Evolutionary conservation across 305 asterid genomes (phyloP), one percentile per base, ranked within the genome.

Genomic region (Ajuga reptans): DNA sequence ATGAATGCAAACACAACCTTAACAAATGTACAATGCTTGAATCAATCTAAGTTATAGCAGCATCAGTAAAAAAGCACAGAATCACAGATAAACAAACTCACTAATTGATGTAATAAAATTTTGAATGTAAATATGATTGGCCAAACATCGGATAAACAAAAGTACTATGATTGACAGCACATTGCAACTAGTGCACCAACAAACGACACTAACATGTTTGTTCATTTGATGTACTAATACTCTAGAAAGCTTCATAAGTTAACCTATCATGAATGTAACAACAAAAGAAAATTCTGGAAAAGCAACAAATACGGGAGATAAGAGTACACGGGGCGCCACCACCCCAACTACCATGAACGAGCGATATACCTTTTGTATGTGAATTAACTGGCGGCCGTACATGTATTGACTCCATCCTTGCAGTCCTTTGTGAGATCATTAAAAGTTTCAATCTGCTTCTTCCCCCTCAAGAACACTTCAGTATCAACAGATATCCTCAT

Each of bases 371-470:
- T 65, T 53, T 36, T 18, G 11, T 5, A n/a, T 41, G 52, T 9
- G 6, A 50, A 17, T 36, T 64, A 78, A 69, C 75, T 80, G 42
- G 83, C 57, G 14, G 83, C 15, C 4, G 78, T 78, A 80, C 90
- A 85, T 5, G 90, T 79, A 47, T 85, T 83, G 64, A 85, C 15
- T 31, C 90, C 90, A 55, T 85, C 90, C 78, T 83, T 85, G 79
- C 90, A 85, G 66, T 85, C 87, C 73, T 69, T 79, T 0, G 90
- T 85, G 72, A 85, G 81, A 64, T 85, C 87, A 36, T 83, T 83
- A 63, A 85, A 85, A 17, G 90, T 85, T 79, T 85, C 83, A 9
- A 85, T 78, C 76, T 81, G 87, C 77, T 68, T 77, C 49, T 83
- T 85, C 31, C 86, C 87, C 82, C 86, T 81, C 78, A 77, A 73